These are phyloP conservation scores for Candida mattraensis DNA, from an alignment of 805 yeast genomes.

Conservation along the genomic window DNA sequence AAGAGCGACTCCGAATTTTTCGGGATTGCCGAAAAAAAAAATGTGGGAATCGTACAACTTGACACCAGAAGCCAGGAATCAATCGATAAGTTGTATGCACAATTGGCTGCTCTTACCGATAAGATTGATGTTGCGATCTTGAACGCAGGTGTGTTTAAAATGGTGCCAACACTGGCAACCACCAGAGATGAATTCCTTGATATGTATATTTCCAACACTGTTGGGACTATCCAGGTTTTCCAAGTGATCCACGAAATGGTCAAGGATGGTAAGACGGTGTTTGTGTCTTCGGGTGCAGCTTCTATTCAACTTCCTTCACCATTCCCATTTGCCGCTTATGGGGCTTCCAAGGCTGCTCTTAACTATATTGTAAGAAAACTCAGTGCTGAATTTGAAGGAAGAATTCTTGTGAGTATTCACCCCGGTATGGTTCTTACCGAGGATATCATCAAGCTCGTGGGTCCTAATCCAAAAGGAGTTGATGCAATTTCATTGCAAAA, in stretches of 20 bases:
- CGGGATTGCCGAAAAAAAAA: too few species aligned
- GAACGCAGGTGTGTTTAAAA: constrained; percentile 6
- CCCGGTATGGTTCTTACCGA: constrained; percentile 45
- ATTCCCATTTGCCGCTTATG: neutral
- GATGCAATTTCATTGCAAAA: too few species aligned
- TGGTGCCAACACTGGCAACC: neutral
- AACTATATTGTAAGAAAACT: constrained; percentile 33
- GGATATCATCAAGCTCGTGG: too few species aligned
- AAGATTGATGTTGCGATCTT: constrained; percentile 8
- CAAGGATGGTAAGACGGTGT: constrained; percentile 3
- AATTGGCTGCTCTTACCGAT: constrained; percentile 3
- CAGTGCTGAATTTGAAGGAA: constrained; percentile 30
- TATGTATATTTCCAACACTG: constrained; percentile 3
- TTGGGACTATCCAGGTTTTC: constrained; percentile 7
- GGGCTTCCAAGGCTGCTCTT: constrained; percentile 35
- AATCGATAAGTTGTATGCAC: constrained; percentile 2
- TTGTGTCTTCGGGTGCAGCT: constrained; percentile 2
- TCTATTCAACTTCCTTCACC: neutral
- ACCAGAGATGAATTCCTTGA: neutral
- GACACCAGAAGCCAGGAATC: constrained; percentile 9
- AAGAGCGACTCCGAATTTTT: too few species aligned
- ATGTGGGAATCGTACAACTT: constrained; percentile 7
- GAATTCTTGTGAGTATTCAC: constrained; percentile 34
- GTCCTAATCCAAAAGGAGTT: too few species aligned
- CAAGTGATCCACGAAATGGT: constrained; percentile 4